Evolutionary conservation across 148 eudicot genomes (phyloP).

Genomic region (Tetragonia tetragonoides): DNA sequence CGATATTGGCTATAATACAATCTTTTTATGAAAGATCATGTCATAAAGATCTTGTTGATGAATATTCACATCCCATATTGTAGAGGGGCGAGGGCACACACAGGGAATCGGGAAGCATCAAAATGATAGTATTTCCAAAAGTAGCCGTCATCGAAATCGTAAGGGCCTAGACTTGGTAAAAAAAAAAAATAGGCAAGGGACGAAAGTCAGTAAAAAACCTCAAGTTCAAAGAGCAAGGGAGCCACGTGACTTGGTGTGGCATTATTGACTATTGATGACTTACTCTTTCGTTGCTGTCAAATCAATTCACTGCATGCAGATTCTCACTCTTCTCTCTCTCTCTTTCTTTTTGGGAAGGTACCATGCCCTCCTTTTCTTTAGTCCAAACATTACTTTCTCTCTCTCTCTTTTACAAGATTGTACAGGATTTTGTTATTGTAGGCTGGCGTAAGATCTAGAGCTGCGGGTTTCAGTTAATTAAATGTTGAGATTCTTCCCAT

Average conservation of each 20-base stretch:
- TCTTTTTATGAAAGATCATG: too few relatives aligned
- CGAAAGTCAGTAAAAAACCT: background rate
- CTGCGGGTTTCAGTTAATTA: background rate
- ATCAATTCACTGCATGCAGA: background rate
- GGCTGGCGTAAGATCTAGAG: conserved; percentile 6
- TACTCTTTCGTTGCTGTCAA: background rate
- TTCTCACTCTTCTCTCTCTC: background rate
- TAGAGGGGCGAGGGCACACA: too few relatives aligned
- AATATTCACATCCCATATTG: too few relatives aligned
- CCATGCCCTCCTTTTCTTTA: background rate
- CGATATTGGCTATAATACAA: too few relatives aligned
- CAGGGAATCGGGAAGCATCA: too few relatives aligned
- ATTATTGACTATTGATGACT: background rate
- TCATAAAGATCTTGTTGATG: too few relatives aligned
- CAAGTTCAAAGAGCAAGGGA: background rate
- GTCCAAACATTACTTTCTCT: background rate
- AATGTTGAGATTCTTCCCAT: conserved; percentile 1
- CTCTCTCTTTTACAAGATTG: background rate
- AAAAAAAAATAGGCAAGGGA: background rate
- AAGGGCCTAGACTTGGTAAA: background rate
- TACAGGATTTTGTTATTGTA: background rate
- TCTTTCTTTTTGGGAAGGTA: background rate
- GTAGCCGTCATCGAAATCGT: too few relatives aligned
- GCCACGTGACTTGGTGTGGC: conserved; percentile 6
- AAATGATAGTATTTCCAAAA: too few relatives aligned